A percentile compares a stretch with the other conserved stretches of the same genome.
Evolutionary conservation across 495 filamentous ascomycete species (phyloP).

Genomic region (Penicillium longicatenatum): DNA sequence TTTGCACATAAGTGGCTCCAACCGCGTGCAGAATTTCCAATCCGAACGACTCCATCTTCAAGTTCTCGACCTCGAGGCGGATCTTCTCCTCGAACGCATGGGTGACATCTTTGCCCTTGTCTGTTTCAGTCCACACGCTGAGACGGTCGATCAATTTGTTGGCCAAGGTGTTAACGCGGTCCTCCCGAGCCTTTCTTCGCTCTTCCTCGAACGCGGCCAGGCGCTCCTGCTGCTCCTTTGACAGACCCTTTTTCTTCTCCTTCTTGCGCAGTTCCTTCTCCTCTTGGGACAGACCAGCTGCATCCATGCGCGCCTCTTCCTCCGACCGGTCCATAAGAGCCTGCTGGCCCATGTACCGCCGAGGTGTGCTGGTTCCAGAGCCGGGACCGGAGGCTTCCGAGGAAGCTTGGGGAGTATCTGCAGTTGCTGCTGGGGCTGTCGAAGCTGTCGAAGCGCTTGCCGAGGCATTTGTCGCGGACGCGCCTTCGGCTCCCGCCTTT

Average conservation of each 20-base stretch:
- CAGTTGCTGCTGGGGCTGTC: slow-evolving; percentile 23
- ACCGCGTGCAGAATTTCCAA: slow-evolving; percentile 97
- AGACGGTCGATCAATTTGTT: slow-evolving; percentile 88
- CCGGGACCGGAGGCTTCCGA: slow-evolving; percentile 30
- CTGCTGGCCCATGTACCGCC: slow-evolving; percentile 68
- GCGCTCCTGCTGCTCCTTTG: slow-evolving; percentile 88
- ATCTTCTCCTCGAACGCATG: slow-evolving; percentile 90
- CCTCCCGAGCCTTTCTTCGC: slow-evolving; percentile 79
- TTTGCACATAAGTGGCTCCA: slow-evolving; percentile 83
- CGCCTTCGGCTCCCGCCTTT: slow-evolving; percentile 32
- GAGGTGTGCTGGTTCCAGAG: slow-evolving; percentile 70
- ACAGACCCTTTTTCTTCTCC: slow-evolving; percentile 85
- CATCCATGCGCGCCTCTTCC: slow-evolving; percentile 73
- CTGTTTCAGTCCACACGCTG: slow-evolving; percentile 96
- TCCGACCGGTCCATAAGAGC: slow-evolving; percentile 89
- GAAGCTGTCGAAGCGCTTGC: slow-evolving; percentile 16
- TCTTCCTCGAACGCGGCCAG: slow-evolving; percentile 86
- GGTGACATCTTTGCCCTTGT: slow-evolving; percentile 83
- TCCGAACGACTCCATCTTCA: slow-evolving; percentile 99
- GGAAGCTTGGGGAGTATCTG: slow-evolving; percentile 18
- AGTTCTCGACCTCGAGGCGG: slow-evolving; percentile 90
- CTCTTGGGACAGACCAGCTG: slow-evolving; percentile 70
- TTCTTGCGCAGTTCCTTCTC: slow-evolving; percentile 77
- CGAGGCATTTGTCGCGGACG: slow-evolving; percentile 26
- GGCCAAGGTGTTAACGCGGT: slow-evolving; percentile 80